A percentile compares a stretch with the other conserved stretches of the same genome.
Evolutionary conservation across 352 stramenopile genomes (phyloP).

Genomic region (Sclerospora graminicola): DNA sequence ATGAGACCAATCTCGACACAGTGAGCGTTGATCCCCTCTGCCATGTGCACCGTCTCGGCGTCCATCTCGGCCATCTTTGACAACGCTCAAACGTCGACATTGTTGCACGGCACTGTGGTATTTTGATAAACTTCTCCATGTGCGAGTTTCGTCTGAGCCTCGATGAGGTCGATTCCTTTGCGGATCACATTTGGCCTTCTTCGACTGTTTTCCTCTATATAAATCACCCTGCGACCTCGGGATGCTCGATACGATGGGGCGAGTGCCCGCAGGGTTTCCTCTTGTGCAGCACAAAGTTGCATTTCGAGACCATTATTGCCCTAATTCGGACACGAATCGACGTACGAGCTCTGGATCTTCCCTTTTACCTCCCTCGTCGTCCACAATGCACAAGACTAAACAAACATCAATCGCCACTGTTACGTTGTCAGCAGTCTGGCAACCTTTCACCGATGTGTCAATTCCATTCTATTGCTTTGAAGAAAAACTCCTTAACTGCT

Average conservation of each 20-base stretch:
- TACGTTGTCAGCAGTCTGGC: too few relatives aligned
- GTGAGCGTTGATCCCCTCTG: constrained; percentile 23
- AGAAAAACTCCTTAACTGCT: too few relatives aligned
- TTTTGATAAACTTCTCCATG: constrained; percentile 35
- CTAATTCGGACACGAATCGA: too few relatives aligned
- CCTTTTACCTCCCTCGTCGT: constrained; percentile 59
- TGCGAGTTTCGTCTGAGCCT: constrained; percentile 20
- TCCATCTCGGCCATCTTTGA: constrained; percentile 36
- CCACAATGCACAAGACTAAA: constrained; percentile 89
- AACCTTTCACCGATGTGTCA: too few relatives aligned
- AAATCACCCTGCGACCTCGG: constrained; percentile 62
- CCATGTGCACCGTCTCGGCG: constrained; percentile 32
- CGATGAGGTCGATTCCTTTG: constrained; percentile 26
- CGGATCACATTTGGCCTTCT: constrained; percentile 45
- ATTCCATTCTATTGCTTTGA: too few relatives aligned
- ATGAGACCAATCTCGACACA: constrained; percentile 32
- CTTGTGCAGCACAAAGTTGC: too few relatives aligned
- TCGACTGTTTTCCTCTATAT: constrained; percentile 52
- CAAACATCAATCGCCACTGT: too few relatives aligned
- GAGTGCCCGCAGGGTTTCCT: constrained; percentile 73
- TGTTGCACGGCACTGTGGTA: constrained; percentile 30
- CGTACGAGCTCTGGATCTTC: constrained; percentile 79
- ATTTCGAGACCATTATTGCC: constrained; percentile 75
- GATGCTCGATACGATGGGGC: constrained; percentile 79
- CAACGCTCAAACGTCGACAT: too few relatives aligned